phyloP scores from a whole-genome alignment of 805 yeast species.

The Aciculoconidium aculeatum region DNA sequence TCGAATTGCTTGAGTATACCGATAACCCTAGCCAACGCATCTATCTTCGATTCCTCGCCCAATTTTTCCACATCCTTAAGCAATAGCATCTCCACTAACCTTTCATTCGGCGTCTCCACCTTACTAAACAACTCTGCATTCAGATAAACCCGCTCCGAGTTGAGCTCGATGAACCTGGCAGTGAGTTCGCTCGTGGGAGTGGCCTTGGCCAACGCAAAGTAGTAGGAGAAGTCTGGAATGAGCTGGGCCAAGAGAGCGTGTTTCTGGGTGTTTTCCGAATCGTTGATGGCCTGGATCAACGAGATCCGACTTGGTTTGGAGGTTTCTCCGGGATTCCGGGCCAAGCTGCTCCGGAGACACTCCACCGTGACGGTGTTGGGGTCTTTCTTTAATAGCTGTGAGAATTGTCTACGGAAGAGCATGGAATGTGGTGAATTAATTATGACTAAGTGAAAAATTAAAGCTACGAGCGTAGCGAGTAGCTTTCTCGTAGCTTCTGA shows the following conservation, averaged over 20 bases:
- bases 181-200: constrained; percentile 5
- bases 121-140: constrained; percentile 43
- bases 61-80: too few relatives aligned
- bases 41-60: too few relatives aligned
- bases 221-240: constrained; percentile 10
- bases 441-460: too few relatives aligned
- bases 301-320: constrained; percentile 1
- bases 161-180: constrained; percentile 28
- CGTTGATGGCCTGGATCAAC: constrained; percentile 7
- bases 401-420: constrained; percentile 1
- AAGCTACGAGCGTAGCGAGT: too few relatives aligned
- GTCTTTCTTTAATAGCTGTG: constrained; percentile 4
- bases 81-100: constrained; percentile 18
- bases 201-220: constrained; percentile 5
- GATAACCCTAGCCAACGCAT: too few relatives aligned
- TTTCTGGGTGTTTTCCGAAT: constrained; percentile 7
- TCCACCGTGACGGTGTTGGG: constrained; percentile 7
- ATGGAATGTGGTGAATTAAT: not conserved
- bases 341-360: constrained; percentile 1
- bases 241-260: constrained; percentile 5
- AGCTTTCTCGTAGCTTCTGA: too few relatives aligned
- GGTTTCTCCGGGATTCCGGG: constrained; percentile 3
- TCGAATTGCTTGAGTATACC: too few relatives aligned
- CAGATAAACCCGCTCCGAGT: constrained; percentile 50
- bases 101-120: too few relatives aligned